These are phyloP conservation scores for Colletotrichum phormii DNA, from an alignment of 2,329 filamentous ascomycete genomes.

Conservation along the genomic window DNA sequence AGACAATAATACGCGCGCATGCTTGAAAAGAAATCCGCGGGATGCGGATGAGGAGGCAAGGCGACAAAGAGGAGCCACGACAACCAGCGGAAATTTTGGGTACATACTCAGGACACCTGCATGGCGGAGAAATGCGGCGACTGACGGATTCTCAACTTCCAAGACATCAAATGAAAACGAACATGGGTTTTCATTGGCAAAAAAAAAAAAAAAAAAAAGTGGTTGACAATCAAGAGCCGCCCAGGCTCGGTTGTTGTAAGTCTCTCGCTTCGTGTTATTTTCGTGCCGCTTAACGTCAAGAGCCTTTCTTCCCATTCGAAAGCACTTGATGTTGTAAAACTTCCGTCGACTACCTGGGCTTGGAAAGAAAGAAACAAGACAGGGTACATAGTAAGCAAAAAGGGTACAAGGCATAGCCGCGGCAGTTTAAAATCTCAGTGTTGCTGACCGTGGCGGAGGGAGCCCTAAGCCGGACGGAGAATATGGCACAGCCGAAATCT, in stretches of 20 bases:
- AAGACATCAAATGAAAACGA: neutral
- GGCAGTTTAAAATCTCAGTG: neutral
- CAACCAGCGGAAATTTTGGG: neutral
- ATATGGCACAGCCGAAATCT: neutral
- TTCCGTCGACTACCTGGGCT: neutral
- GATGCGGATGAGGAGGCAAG: neutral
- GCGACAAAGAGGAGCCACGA: neutral
- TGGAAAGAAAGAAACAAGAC: neutral
- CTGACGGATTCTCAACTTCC: neutral
- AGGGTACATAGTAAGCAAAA: neutral
- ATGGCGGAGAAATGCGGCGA: conserved; percentile 2
- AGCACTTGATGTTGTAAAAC: neutral
- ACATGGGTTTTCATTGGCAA: neutral
- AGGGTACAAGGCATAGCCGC: neutral
- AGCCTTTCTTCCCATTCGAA: neutral
- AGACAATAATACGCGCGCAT: conserved; percentile 19
- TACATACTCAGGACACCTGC: neutral
- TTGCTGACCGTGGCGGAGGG: neutral
- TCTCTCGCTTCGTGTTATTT: neutral
- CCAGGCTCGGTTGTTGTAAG: neutral
- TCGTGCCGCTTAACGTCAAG: neutral
- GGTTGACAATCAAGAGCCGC: neutral
- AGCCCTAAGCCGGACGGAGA: neutral
- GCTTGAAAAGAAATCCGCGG: neutral
- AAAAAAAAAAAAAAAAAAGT: neutral